Conservation (phyloP, 2,329 filamentous ascomycete genomes). For the Penicillium sp. region DNA sequence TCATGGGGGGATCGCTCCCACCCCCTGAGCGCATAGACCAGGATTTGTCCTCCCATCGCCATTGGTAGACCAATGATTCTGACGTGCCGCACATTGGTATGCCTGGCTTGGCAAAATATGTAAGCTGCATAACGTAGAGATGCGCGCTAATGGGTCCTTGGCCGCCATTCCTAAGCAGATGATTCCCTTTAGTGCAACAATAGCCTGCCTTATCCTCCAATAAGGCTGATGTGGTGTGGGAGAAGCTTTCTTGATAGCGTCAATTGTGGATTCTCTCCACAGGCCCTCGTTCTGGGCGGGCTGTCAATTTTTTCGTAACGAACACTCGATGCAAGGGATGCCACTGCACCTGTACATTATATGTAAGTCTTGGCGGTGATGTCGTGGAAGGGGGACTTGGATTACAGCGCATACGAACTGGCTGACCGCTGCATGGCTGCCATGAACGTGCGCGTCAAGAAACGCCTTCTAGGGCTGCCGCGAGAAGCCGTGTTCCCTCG, state of each 20-base stretch:
- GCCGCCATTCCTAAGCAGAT: neutral
- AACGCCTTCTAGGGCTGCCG: neutral
- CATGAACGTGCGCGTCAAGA: neutral
- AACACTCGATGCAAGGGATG: neutral
- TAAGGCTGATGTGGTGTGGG: slow-evolving; percentile 6
- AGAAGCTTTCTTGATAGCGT: slow-evolving; percentile 8
- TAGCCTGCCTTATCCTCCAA: neutral
- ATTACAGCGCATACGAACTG: slow-evolving; percentile 6
- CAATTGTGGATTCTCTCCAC: neutral
- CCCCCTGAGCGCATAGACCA: slow-evolving; percentile 12
- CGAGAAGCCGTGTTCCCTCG: neutral
- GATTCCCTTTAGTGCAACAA: slow-evolving; percentile 6
- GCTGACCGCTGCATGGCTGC: neutral
- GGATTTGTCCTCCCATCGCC: slow-evolving; percentile 5
- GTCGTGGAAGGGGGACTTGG: neutral
- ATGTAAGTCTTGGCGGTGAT: neutral
- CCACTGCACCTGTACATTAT: neutral
- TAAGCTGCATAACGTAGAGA: slow-evolving; percentile 1
- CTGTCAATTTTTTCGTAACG: neutral
- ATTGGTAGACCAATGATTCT: slow-evolving; percentile 5
- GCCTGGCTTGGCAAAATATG: neutral
- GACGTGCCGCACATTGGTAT: slow-evolving; percentile 7
- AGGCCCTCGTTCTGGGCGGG: neutral
- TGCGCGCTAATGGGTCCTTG: neutral
- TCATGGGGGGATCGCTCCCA: slow-evolving; percentile 8